Evolutionary conservation across 768 basidiomycete species (phyloP), one percentile per base, ranked within the genome.

Genomic region (Rhodotorula babjevae): DNA sequence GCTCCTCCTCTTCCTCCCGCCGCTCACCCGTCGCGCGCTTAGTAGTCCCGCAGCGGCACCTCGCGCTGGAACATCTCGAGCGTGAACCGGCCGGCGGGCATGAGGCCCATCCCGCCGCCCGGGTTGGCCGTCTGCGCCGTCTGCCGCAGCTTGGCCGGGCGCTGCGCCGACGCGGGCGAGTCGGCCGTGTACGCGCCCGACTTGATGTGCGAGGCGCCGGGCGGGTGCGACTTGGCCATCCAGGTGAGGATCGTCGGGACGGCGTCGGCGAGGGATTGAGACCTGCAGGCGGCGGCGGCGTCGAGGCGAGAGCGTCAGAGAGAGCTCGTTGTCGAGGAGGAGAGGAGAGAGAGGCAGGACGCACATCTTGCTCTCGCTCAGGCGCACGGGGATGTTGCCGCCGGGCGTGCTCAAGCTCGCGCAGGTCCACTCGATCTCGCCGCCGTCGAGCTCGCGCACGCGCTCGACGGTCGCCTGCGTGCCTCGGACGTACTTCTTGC

Each of bases 371-470:
- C 64, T 58, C 52, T 73, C 72, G 23, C 55, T 56, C 27, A 73
- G 64, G 50, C 66, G 67, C 49, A 69, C 65, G 1, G 72, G 72
- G n/a, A 73, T 67, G n/a, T 64, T 73, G 31, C 72, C 72, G 11
- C 72, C 72, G 2, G 72, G 68, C 21, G 72, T 69, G 55, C 72
- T 73, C 68, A 73, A 19, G 49, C 72, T 73, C 36, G 72, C 72
- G 25, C 68, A 69, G 21, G 49, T 61, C 72, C 72, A 73, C 27
- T 55, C 47, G 52, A 73, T 69, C 21, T 69, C 57, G 0, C 72
- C 72, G 11, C 68, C 68, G 11, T 69, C 68, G 29, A 66, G 36
- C 33, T 69, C 72, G n/a, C 47, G 46, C 29, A 73, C 56, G 31
- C 68, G 46, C 57, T 69, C 72, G 19, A 69, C 61, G 40, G 68